Evolutionary conservation across 306 rosid species (phyloP).

Genomic region (Cicer cuneatum): DNA sequence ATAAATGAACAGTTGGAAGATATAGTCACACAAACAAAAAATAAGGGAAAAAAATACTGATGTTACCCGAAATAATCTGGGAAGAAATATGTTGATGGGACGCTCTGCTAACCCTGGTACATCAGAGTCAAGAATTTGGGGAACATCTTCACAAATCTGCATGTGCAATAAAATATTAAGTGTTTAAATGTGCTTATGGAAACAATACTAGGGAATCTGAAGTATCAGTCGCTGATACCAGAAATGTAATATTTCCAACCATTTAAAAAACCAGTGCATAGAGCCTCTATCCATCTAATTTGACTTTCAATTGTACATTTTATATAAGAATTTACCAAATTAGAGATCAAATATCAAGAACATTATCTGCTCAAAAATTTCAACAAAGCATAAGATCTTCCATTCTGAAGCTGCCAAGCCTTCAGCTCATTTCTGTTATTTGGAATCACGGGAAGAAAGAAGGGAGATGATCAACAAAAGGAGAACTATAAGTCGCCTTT

Average conservation of each 20-base stretch:
- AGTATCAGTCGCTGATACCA: slow-evolving; percentile 30
- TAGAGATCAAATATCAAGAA: slow-evolving; percentile 17
- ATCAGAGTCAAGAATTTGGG: slow-evolving; percentile 91
- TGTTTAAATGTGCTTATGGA: slow-evolving; percentile 15
- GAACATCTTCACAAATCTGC: slow-evolving; percentile 98
- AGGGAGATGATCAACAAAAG: background rate
- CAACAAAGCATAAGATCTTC: slow-evolving; percentile 1
- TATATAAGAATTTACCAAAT: slow-evolving; percentile 32
- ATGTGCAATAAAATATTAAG: slow-evolving; percentile 2
- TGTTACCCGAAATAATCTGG: slow-evolving; percentile 82
- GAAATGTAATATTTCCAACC: slow-evolving; percentile 21
- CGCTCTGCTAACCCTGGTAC: slow-evolving; percentile 96
- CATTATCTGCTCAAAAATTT: background rate
- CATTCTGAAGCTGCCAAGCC: slow-evolving; percentile 13
- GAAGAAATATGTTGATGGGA: slow-evolving; percentile 85
- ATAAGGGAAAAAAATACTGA: slow-evolving; percentile 21
- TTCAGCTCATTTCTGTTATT: slow-evolving; percentile 30
- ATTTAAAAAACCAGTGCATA: slow-evolving; percentile 8
- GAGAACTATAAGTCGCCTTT: background rate
- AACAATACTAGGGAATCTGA: slow-evolving; percentile 12
- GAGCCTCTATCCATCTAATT: slow-evolving; percentile 7
- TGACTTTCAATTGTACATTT: background rate
- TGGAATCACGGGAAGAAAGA: slow-evolving; percentile 21
- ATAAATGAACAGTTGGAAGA: slow-evolving; percentile 13
- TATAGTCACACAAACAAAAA: slow-evolving; percentile 17